Evolutionary conservation across 805 yeast species (phyloP).

Genomic region (Phaffomyces thermotolerans): DNA sequence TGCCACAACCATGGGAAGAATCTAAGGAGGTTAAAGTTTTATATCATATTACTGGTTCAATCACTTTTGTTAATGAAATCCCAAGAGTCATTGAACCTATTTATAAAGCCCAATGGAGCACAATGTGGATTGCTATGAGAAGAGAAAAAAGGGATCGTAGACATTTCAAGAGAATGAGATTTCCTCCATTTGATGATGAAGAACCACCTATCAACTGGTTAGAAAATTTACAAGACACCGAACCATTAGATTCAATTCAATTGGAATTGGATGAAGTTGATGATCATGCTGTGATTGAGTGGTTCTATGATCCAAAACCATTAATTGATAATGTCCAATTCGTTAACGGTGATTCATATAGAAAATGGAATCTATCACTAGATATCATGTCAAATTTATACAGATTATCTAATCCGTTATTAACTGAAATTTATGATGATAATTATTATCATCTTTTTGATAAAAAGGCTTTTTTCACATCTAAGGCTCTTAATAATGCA

Average conservation of each 20-base stretch:
- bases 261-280: slow-evolving; percentile 58
- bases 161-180: slow-evolving; percentile 84
- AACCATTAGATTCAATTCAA: slow-evolving; percentile 64
- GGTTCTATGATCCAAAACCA: slow-evolving; percentile 80
- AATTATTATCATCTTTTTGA: slow-evolving; percentile 71
- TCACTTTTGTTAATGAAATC: slow-evolving; percentile 87
- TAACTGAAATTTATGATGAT: slow-evolving; percentile 42
- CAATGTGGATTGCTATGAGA: slow-evolving; percentile 89
- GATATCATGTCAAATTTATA: slow-evolving; percentile 59
- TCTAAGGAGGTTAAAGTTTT: slow-evolving; percentile 78
- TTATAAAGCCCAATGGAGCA: slow-evolving; percentile 92
- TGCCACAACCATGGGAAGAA: slow-evolving; percentile 99
- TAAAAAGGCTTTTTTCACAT: slow-evolving; percentile 73
- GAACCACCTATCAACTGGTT: slow-evolving; percentile 85
- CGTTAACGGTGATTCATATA: slow-evolving; percentile 75
- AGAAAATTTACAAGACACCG: slow-evolving; percentile 70
- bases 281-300: slow-evolving; percentile 54
- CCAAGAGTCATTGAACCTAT: slow-evolving; percentile 92
- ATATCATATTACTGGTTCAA: slow-evolving; percentile 89
- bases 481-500: slow-evolving; percentile 81
- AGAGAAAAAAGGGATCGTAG: slow-evolving; percentile 86
- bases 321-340: slow-evolving; percentile 45
- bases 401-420: slow-evolving; percentile 62
- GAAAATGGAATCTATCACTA: slow-evolving; percentile 58
- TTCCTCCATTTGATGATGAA: slow-evolving; percentile 97